phyloP scores from a whole-genome alignment of 208 protist genomes.

The Trypanosoma rangeli region DNA sequence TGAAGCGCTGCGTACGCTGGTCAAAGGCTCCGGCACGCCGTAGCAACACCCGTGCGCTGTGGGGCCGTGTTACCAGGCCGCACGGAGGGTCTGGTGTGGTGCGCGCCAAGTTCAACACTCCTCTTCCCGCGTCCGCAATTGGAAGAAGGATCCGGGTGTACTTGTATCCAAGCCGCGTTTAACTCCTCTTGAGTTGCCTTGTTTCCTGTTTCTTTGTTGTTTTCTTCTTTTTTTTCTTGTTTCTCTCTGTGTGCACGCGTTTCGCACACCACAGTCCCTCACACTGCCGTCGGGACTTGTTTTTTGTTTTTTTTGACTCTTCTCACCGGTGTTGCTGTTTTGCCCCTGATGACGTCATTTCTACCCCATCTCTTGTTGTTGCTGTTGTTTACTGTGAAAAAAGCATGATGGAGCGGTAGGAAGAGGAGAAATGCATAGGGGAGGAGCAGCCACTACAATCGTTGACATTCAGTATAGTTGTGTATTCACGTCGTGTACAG shows the following conservation, averaged over 20 bases:
- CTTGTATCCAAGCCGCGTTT: slow-evolving; percentile 98
- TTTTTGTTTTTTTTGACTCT: too few relatives aligned
- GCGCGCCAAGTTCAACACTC: slow-evolving; percentile 96
- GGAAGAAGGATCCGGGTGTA: slow-evolving; percentile 97
- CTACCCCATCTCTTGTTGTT: neutral
- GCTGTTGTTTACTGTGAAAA: neutral
- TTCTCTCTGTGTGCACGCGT: neutral
- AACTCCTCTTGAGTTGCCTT: slow-evolving; percentile 94
- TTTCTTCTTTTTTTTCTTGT: neutral
- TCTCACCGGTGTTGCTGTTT: neutral
- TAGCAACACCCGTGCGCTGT: slow-evolving; percentile 95
- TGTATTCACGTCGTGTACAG: slow-evolving; percentile 23
- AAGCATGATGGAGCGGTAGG: neutral
- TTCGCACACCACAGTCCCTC: too few relatives aligned
- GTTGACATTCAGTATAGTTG: slow-evolving; percentile 13
- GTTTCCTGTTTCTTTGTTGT: slow-evolving; percentile 16
- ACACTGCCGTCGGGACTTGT: too few relatives aligned
- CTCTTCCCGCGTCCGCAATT: slow-evolving; percentile 96
- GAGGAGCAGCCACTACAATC: neutral
- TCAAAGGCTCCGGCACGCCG: slow-evolving; percentile 86
- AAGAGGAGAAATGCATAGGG: slow-evolving; percentile 2
- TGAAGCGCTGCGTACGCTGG: slow-evolving; percentile 91
- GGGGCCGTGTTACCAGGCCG: slow-evolving; percentile 96
- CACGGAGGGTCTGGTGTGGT: slow-evolving; percentile 98
- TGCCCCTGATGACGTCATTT: slow-evolving; percentile 3